These are phyloP conservation scores for Coffea eugenioides DNA, from an alignment of 257 asterid genomes.

Conservation along the genomic window DNA sequence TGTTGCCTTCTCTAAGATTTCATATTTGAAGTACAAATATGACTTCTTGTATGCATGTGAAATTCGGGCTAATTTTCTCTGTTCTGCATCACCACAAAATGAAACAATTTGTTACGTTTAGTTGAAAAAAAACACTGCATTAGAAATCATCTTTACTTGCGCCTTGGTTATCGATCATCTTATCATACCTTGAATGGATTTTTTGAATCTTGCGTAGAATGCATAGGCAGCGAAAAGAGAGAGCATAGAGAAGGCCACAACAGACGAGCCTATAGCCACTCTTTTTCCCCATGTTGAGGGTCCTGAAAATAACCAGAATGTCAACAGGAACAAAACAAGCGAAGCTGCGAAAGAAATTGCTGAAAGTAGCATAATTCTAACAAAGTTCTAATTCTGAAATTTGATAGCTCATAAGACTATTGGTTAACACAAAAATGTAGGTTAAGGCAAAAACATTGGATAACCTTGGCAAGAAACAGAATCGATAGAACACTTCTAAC, in stretches of 20 bases:
- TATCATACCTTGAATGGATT: constrained; percentile 54
- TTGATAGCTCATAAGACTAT: too few species aligned
- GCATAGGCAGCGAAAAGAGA: constrained; percentile 50
- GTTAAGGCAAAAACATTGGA: too few species aligned
- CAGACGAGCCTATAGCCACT: constrained; percentile 54
- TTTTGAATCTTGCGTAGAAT: constrained; percentile 37
- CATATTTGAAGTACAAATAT: constrained; percentile 71
- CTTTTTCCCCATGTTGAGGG: constrained; percentile 40
- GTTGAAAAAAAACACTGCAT: too few species aligned
- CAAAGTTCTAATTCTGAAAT: too few species aligned
- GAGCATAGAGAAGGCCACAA: constrained; percentile 62
- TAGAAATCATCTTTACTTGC: too few species aligned
- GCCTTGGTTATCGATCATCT: neutral
- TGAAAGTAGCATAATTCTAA: too few species aligned
- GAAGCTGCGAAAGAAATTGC: neutral
- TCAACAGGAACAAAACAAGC: neutral
- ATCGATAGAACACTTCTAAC: too few species aligned
- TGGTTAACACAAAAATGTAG: too few species aligned
- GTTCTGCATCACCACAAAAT: constrained; percentile 38
- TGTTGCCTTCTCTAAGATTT: constrained; percentile 83
- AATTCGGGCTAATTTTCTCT: constrained; percentile 62
- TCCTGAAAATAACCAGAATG: constrained; percentile 31
- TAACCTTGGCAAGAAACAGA: too few species aligned
- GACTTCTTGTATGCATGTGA: constrained; percentile 63
- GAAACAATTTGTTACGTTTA: neutral